A percentile compares a stretch with the other conserved stretches of the same genome.
Evolutionary conservation across 1,284 basidiomycete genomes (phyloP).

Genomic region (Moesziomyces parantarcticus): DNA sequence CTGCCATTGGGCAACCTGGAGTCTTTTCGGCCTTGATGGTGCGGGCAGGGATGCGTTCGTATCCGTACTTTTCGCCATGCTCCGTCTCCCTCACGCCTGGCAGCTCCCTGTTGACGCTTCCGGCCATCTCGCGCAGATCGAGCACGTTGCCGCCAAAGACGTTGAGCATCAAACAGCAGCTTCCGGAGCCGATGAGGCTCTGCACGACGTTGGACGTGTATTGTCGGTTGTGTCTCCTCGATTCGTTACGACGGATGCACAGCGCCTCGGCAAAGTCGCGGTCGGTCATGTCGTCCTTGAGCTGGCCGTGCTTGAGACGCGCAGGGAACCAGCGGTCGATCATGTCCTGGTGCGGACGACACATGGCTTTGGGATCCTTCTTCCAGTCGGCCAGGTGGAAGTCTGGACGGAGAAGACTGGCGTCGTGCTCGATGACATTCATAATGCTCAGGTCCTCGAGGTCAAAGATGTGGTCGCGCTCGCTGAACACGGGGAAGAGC

Average conservation of each 20-base stretch:
- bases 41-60: constrained; percentile 36
- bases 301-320: constrained; percentile 25
- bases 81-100: constrained; percentile 23
- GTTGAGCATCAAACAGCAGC: constrained; percentile 45
- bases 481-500: constrained; percentile 32
- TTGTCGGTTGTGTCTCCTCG: constrained; percentile 18
- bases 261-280: constrained; percentile 34
- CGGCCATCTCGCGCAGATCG: constrained; percentile 43
- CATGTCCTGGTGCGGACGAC: constrained; percentile 40
- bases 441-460: constrained; percentile 24
- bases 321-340: constrained; percentile 47
- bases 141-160: constrained; percentile 36
- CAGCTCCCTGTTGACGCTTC: constrained; percentile 19
- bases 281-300: constrained; percentile 23
- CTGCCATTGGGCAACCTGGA: constrained; percentile 6
- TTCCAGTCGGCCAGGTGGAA: constrained; percentile 30
- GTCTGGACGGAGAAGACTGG: constrained; percentile 35
- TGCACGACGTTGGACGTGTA: constrained; percentile 38
- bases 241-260: constrained; percentile 28
- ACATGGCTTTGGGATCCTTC: constrained; percentile 23
- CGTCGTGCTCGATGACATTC: constrained; percentile 46
- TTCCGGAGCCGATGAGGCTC: constrained; percentile 35
- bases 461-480: constrained; percentile 22
- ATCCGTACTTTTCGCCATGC: constrained; percentile 24
- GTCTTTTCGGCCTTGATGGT: constrained; percentile 19